Percentiles rank a stretch among this genome's conserved stretches.
phyloP scores from a whole-genome alignment of 495 filamentous ascomycete species.

The Cairneyella variabilis region DNA sequence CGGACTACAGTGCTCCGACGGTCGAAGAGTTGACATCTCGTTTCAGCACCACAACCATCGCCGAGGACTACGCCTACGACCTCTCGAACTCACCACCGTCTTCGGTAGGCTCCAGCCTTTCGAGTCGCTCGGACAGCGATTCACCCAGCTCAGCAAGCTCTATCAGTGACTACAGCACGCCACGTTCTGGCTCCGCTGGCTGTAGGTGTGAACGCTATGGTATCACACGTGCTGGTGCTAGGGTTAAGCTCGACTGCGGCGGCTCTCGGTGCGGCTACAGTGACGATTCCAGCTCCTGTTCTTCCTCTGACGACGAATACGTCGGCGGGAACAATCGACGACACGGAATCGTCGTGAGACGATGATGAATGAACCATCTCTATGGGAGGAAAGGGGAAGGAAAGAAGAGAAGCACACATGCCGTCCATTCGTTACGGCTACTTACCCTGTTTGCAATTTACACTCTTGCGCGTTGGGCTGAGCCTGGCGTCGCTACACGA shows the following conservation, averaged over 20 bases:
- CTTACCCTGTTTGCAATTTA: constrained; percentile 8
- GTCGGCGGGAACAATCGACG: constrained; percentile 56
- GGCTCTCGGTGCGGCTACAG: constrained; percentile 79
- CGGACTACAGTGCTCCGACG: constrained; percentile 63
- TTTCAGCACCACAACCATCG: constrained; percentile 68
- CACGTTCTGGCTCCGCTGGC: constrained; percentile 43
- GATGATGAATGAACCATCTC: constrained; percentile 16
- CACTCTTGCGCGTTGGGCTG: constrained; percentile 15
- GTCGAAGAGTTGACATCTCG: constrained; percentile 70
- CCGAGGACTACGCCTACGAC: constrained; percentile 62
- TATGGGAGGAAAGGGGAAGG: not conserved
- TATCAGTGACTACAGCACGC: constrained; percentile 62
- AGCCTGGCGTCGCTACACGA: constrained; percentile 19
- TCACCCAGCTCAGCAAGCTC: constrained; percentile 69
- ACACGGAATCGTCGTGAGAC: constrained; percentile 72
- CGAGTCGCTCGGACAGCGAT: constrained; percentile 71
- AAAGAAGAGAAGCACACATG: constrained; percentile 15
- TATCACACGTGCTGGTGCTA: constrained; percentile 86
- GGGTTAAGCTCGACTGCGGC: constrained; percentile 92
- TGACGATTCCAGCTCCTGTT: constrained; percentile 56
- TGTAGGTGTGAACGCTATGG: constrained; percentile 95
- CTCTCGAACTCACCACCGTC: constrained; percentile 57
- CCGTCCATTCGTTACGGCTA: constrained; percentile 28
- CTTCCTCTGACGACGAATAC: constrained; percentile 56
- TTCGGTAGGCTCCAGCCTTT: constrained; percentile 69